Evolutionary conservation across 768 basidiomycete genomes (phyloP).

Genomic region (Fomitopsis pulvina): DNA sequence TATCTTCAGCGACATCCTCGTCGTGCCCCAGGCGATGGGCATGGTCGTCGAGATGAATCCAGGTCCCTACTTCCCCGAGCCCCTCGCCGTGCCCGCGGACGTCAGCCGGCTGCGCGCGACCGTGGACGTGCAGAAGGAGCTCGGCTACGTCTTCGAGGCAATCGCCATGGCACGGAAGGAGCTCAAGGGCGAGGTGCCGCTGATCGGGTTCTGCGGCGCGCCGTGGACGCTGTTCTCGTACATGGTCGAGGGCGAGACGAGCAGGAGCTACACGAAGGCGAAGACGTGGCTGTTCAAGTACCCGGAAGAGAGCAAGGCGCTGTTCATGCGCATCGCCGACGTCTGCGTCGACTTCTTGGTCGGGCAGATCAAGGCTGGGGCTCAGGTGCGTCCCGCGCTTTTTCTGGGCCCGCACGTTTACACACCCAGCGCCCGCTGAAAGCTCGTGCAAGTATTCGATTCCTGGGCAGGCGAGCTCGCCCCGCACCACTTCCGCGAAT

Average conservation of each 20-base stretch:
- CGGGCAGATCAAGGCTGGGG: slow-evolving; percentile 91
- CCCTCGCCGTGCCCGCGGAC: slow-evolving; percentile 74
- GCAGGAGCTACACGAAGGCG: slow-evolving; percentile 82
- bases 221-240: slow-evolving; percentile 98
- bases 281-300: slow-evolving; percentile 95
- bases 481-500: slow-evolving; percentile 75
- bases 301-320: slow-evolving; percentile 73
- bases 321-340: slow-evolving; percentile 77
- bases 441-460: slow-evolving; percentile 97
- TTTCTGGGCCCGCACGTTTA: neutral
- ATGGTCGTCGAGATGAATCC: slow-evolving; percentile 95
- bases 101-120: slow-evolving; percentile 48
- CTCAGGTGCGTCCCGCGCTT: slow-evolving; percentile 58
- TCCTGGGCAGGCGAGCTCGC: slow-evolving; percentile 94
- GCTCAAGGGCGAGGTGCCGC: slow-evolving; percentile 82
- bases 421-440: neutral
- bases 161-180: slow-evolving; percentile 78
- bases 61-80: slow-evolving; percentile 82
- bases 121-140: slow-evolving; percentile 77
- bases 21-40: slow-evolving; percentile 96
- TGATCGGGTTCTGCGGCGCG: slow-evolving; percentile 96
- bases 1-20: slow-evolving; percentile 98
- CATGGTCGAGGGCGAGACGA: slow-evolving; percentile 96
- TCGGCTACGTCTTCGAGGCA: slow-evolving; percentile 91
- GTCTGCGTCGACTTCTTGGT: slow-evolving; percentile 88